phyloP scores from a whole-genome alignment of 1,139 yeast species.

The Yueomyces sp. region DNA sequence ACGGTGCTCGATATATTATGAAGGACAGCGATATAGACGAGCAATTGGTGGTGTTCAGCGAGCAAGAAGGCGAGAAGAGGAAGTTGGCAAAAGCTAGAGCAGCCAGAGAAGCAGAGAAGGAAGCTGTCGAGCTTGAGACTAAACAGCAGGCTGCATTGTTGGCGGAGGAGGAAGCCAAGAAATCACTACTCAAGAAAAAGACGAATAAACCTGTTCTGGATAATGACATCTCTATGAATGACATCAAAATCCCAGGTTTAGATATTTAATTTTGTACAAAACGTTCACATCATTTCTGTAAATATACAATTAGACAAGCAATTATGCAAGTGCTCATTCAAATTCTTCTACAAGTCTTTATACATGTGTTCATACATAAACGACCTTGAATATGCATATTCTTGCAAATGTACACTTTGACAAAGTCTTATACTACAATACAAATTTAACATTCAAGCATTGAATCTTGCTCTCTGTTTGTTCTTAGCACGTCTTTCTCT shows the following conservation, averaged over 20 bases:
- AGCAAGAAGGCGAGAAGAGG: neutral
- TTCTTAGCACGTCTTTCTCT: constrained; percentile 38
- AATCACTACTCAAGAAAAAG: neutral
- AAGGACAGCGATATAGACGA: constrained; percentile 6
- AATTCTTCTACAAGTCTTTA: too few species aligned
- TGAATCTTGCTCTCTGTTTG: constrained; percentile 30
- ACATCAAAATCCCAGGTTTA: constrained; percentile 7
- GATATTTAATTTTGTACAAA: neutral
- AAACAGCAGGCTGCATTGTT: neutral
- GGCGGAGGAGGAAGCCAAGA: neutral
- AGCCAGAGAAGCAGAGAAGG: neutral
- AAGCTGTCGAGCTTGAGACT: neutral
- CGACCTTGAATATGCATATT: too few species aligned
- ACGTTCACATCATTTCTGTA: too few species aligned
- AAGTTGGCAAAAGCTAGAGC: neutral
- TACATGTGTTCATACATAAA: too few species aligned
- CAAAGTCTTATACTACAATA: too few species aligned
- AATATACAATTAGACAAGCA: neutral
- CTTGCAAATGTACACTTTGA: too few species aligned
- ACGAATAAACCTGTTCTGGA: constrained; percentile 3
- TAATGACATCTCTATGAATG: constrained; percentile 3
- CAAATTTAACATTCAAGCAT: neutral
- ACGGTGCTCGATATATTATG: constrained; percentile 58
- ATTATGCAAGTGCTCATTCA: too few species aligned
- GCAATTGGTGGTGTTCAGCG: constrained; percentile 1